Conservation (phyloP, 2,329 filamentous ascomycete genomes). For the Phyllosticta citriasiana region DNA sequence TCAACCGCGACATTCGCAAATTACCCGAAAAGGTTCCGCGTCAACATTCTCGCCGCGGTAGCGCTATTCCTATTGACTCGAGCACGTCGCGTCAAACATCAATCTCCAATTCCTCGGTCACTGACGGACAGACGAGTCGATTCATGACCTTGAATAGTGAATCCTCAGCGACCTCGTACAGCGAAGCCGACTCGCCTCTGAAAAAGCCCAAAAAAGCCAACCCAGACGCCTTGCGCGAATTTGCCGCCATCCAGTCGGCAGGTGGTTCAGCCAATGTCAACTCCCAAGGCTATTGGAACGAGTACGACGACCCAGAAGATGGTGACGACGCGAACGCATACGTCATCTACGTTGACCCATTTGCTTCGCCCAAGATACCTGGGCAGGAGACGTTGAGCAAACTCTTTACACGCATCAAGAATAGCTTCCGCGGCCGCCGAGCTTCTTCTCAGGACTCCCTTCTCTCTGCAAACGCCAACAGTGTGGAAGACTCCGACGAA, state of each 20-base stretch:
- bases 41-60: conserved; percentile 18
- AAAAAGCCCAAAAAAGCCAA: not conserved
- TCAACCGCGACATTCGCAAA: conserved; percentile 44
- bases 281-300: conserved; percentile 63
- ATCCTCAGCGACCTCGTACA: conserved; percentile 25
- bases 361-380: conserved; percentile 50
- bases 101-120: conserved; percentile 28
- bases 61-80: conserved; percentile 12
- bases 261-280: conserved; percentile 11
- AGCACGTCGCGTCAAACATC: conserved; percentile 26
- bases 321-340: conserved; percentile 49
- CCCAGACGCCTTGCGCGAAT: not conserved
- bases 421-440: conserved; percentile 10
- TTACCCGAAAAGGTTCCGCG: conserved; percentile 32
- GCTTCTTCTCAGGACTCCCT: conserved; percentile 18
- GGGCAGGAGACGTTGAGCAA: conserved; percentile 51
- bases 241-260: not conserved
- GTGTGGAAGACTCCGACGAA: conserved; percentile 15
- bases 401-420: conserved; percentile 35
- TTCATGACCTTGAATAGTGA: conserved; percentile 21
- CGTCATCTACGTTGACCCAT: conserved; percentile 64
- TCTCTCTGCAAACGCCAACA: conserved; percentile 19
- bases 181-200: conserved; percentile 15
- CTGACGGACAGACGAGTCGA: conserved; percentile 25
- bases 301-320: conserved; percentile 76